These are phyloP conservation scores for Leccinum olivaceopallidum DNA, from an alignment of 768 basidiomycete species.

Conservation along the genomic window DNA sequence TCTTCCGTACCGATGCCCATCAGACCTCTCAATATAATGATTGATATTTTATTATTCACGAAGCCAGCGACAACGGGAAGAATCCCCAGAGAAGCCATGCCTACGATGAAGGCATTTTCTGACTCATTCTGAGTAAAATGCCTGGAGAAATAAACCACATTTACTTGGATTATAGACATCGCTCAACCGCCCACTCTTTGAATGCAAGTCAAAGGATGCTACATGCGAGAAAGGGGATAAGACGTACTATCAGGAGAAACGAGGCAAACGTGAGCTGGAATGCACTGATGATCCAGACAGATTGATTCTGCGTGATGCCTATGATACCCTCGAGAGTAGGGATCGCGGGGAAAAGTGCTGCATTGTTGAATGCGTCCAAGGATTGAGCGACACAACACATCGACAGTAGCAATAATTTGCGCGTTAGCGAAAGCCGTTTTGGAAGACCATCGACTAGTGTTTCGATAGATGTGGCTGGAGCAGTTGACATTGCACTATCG, in stretches of 20 bases:
- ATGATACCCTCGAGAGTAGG: constrained; percentile 31
- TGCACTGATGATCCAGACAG: constrained; percentile 44
- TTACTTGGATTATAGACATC: constrained; percentile 34
- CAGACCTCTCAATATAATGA: constrained; percentile 53
- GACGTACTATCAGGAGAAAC: constrained; percentile 31
- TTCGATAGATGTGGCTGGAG: not conserved
- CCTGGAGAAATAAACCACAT: constrained; percentile 20
- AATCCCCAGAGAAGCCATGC: constrained; percentile 42
- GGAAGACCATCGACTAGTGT: constrained; percentile 4
- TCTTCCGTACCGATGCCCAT: constrained; percentile 44
- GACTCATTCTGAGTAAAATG: constrained; percentile 32
- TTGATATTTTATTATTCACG: constrained; percentile 41
- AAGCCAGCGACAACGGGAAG: constrained; percentile 50
- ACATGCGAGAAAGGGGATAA: not conserved
- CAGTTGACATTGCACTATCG: constrained; percentile 14
- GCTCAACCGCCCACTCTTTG: constrained; percentile 28
- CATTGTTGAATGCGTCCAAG: constrained; percentile 45
- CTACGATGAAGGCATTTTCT: constrained; percentile 44
- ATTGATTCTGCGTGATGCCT: constrained; percentile 30
- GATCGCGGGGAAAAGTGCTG: constrained; percentile 41
- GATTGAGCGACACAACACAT: constrained; percentile 44
- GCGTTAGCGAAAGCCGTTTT: constrained; percentile 21
- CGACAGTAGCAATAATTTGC: constrained; percentile 33
- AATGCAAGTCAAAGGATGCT: constrained; percentile 11
- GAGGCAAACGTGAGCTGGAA: constrained; percentile 50